A percentile compares a stretch with the other conserved stretches of the same genome.
These are phyloP conservation scores for Calendula officinalis DNA, from an alignment of 129 eudicot species.

Conservation along the genomic window DNA sequence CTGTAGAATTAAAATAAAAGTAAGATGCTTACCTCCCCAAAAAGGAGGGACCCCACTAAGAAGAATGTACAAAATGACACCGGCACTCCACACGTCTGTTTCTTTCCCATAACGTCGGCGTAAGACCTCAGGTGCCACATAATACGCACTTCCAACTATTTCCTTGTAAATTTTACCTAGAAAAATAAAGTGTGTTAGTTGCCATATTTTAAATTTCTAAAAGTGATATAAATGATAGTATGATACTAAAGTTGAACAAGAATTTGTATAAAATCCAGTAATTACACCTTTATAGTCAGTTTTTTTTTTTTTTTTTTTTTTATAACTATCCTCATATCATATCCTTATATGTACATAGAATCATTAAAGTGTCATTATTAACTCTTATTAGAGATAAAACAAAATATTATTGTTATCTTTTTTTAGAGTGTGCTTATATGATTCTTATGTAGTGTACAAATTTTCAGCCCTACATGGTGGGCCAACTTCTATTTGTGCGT, in stretches of 20 bases:
- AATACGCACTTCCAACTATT: constrained; percentile 89
- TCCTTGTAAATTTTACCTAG: constrained; percentile 66
- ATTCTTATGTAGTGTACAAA: too few relatives aligned
- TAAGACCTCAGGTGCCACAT: constrained; percentile 95
- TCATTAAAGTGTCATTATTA: not conserved
- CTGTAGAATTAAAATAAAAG: not conserved
- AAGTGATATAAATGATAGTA: too few relatives aligned
- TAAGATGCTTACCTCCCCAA: constrained; percentile 62
- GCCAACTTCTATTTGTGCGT: not conserved
- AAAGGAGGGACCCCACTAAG: constrained; percentile 91
- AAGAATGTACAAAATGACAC: constrained; percentile 86
- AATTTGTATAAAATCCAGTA: too few relatives aligned
- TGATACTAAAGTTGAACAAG: too few relatives aligned
- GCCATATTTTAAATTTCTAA: too few relatives aligned
- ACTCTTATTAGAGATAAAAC: too few relatives aligned
- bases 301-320: too few relatives aligned
- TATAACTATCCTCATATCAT: not conserved
- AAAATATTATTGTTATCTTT: too few relatives aligned
- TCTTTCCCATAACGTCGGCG: constrained; percentile 80
- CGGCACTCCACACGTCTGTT: constrained; percentile 98
- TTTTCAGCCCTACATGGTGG: too few relatives aligned
- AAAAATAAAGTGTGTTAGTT: constrained; percentile 14
- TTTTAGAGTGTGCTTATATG: too few relatives aligned
- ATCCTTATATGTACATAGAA: not conserved
- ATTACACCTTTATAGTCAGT: too few relatives aligned